Percentiles rank a stretch among this genome's conserved stretches.
These are phyloP conservation scores for Blastobotrys illinoisensis DNA, from an alignment of 1,139 yeast species.

Conservation along the genomic window DNA sequence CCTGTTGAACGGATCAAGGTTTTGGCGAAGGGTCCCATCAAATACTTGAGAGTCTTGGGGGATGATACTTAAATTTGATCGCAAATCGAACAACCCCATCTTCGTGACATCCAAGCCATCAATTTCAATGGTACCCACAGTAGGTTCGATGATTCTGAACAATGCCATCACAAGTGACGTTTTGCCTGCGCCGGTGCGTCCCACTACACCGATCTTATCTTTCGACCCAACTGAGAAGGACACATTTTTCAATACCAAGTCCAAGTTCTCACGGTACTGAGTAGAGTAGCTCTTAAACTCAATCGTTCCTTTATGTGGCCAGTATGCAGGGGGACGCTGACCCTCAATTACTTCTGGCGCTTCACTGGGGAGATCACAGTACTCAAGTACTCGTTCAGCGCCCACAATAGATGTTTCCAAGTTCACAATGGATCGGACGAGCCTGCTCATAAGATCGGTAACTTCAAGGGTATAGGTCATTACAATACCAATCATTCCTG, in stretches of 20 bases:
- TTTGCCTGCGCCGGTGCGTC: conserved; percentile 85
- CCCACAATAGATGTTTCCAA: conserved; percentile 72
- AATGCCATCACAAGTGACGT: conserved; percentile 65
- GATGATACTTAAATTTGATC: conserved; percentile 58
- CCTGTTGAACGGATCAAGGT: conserved; percentile 57
- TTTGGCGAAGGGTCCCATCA: conserved; percentile 58
- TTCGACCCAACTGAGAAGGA: conserved; percentile 47
- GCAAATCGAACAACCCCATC: conserved; percentile 53
- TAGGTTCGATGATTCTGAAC: conserved; percentile 68
- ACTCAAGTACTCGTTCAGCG: conserved; percentile 71
- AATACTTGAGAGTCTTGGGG: conserved; percentile 76
- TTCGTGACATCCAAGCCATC: conserved; percentile 54
- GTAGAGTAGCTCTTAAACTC: conserved; percentile 57
- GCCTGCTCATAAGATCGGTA: conserved; percentile 52
- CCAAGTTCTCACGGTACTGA: conserved; percentile 50
- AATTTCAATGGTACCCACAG: conserved; percentile 48
- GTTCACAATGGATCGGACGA: conserved; percentile 64
- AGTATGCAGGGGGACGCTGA: conserved; percentile 39
- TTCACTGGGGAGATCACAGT: conserved; percentile 58
- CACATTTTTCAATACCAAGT: conserved; percentile 52
- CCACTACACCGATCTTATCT: conserved; percentile 77
- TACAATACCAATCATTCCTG: conserved; percentile 70
- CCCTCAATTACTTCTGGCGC: conserved; percentile 40
- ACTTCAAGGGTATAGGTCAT: conserved; percentile 68
- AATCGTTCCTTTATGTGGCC: conserved; percentile 62